Percentiles rank a stretch among this genome's conserved stretches.
Conservation (phyloP, 1,139 yeast genomes). For the Debaryomycetaceae sp. region DNA sequence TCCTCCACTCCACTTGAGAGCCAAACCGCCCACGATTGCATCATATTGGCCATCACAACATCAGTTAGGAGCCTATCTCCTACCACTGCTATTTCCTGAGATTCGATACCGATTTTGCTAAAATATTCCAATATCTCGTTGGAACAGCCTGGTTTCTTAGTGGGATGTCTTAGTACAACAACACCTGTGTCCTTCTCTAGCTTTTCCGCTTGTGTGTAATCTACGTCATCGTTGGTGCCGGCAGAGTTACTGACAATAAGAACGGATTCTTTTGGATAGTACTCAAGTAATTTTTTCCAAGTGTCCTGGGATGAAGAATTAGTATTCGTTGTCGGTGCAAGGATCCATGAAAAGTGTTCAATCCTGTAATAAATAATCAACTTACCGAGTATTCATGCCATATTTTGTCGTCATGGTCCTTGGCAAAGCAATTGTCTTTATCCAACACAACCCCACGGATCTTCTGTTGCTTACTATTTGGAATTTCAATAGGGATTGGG, state of each 20-base stretch:
- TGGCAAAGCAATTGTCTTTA: conserved; percentile 93
- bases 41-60: conserved; percentile 86
- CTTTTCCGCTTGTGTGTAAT: conserved; percentile 57
- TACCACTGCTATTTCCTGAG: conserved; percentile 73
- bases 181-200: conserved; percentile 72
- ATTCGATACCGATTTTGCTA: conserved; percentile 40
- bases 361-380: conserved; percentile 3
- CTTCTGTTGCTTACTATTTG: conserved; percentile 19
- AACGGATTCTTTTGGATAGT: conserved; percentile 64
- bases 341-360: not conserved
- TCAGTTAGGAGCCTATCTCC: conserved; percentile 94
- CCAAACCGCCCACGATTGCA: conserved; percentile 91
- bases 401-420: conserved; percentile 73
- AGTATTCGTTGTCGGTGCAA: not conserved
- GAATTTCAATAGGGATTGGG: conserved; percentile 41
- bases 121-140: conserved; percentile 65
- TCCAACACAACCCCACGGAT: conserved; percentile 85
- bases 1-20: conserved; percentile 68
- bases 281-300: conserved; percentile 53
- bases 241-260: conserved; percentile 91
- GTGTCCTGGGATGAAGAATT: conserved; percentile 22
- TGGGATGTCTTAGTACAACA: conserved; percentile 69
- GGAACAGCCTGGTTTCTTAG: conserved; percentile 89
- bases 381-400: conserved; percentile 64
- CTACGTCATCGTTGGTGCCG: conserved; percentile 75